Percentiles rank a stretch among this genome's conserved stretches.
These are phyloP conservation scores for Yamadazyma membranifaciens DNA, from an alignment of 1,139 yeast genomes.

Conservation along the genomic window DNA sequence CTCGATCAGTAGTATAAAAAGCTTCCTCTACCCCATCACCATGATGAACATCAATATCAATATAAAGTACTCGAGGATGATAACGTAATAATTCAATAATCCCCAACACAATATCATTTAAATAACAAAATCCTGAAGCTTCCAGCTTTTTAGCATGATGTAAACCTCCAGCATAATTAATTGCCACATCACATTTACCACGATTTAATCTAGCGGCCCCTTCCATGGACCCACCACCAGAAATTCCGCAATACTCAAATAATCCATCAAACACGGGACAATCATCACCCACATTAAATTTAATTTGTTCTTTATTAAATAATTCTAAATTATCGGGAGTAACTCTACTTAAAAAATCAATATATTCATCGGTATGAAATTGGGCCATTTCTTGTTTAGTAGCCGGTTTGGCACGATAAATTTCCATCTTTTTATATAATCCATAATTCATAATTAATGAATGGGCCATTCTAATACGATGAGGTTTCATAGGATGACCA, in stretches of 20 bases:
- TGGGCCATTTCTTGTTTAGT: conserved; percentile 99
- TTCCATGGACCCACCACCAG: conserved; percentile 91
- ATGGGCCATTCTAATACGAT: conserved; percentile 98
- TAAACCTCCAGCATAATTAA: conserved; percentile 95
- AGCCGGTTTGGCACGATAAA: conserved; percentile 95
- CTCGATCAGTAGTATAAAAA: conserved; percentile 90
- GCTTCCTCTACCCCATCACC: conserved; percentile 99
- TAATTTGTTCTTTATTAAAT: conserved; percentile 89
- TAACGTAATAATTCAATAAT: conserved; percentile 78
- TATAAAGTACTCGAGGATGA: conserved; percentile 88
- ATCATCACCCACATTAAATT: conserved; percentile 96
- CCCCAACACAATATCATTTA: conserved; percentile 90
- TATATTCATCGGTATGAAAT: conserved; percentile 95
- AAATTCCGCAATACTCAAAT: conserved; percentile 80
- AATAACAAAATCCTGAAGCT: conserved; percentile 94
- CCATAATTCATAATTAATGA: conserved; percentile 97
- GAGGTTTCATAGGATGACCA: conserved; percentile 99
- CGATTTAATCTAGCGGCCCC: conserved; percentile 83
- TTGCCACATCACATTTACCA: conserved; percentile 91
- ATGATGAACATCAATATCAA: conserved; percentile 94
- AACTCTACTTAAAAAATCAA: conserved; percentile 88
- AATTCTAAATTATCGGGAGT: conserved; percentile 92
- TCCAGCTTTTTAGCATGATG: conserved; percentile 96
- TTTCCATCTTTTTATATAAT: conserved; percentile 93
- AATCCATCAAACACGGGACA: conserved; percentile 97